These are phyloP conservation scores for Polymyxa betae DNA, from an alignment of 208 protist species.

Conservation along the genomic window DNA sequence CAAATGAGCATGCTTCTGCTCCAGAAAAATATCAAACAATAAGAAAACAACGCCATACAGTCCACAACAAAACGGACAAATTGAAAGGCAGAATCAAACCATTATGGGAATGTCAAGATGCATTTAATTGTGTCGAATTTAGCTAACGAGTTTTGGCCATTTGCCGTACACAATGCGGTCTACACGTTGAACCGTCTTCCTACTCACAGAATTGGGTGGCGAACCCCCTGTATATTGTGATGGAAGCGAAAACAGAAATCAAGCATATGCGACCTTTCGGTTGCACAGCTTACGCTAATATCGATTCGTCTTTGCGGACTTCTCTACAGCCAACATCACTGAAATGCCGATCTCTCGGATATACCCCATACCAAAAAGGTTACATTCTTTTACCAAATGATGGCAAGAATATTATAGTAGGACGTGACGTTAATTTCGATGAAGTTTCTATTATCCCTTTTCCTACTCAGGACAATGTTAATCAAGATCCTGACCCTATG, in stretches of 20 bases:
- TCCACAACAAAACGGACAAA: too few relatives aligned
- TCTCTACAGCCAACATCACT: neutral
- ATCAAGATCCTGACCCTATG: neutral
- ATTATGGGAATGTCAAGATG: too few relatives aligned
- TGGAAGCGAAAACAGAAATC: neutral
- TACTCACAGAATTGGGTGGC: neutral
- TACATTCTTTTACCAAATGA: neutral
- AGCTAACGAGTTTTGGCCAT: neutral
- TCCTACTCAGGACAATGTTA: neutral
- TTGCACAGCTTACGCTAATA: neutral
- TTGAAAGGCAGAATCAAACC: too few relatives aligned
- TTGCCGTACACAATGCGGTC: neutral
- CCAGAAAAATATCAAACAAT: too few relatives aligned
- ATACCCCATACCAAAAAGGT: neutral
- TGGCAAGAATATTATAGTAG: neutral
- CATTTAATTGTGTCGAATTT: too few relatives aligned
- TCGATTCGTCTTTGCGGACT: neutral
- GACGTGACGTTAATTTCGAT: neutral
- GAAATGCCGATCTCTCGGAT: neutral
- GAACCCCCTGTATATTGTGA: neutral
- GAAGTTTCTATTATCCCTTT: neutral
- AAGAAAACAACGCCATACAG: too few relatives aligned
- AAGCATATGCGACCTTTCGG: neutral
- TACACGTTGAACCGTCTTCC: neutral
- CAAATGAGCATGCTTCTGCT: too few relatives aligned